Evolutionary conservation across 345 rosid genomes (phyloP), one percentile per base, ranked within the genome.

Genomic region (Lepidium sativum): DNA sequence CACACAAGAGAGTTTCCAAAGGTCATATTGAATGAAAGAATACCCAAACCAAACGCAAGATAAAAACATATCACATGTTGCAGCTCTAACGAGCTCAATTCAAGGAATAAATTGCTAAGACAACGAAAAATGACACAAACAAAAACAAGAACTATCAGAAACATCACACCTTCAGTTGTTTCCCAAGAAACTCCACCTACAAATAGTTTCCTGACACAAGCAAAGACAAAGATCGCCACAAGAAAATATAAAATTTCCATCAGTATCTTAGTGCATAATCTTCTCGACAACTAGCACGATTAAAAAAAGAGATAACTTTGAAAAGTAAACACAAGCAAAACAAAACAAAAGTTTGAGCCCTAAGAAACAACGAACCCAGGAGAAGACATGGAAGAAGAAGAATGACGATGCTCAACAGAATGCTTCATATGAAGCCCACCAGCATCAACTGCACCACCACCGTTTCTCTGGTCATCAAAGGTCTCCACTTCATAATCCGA

Each of bases 171-270:
- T 64, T 70, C 67, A 12, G 86, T 81, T 23, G 91, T 83, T 33
- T 79, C 85, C 74, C 83, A 81, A n/a, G 91, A 75, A 69, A 85
- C 76, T 64, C 87, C 87, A 17, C 91, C 91, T 4, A 85, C 83
- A 37, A 85, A 85, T 35, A 85, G 84, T 63, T 85, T 85, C 74
- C 87, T 85, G 70, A 59, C 58, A 67, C 74, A 56, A 39, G 9
- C 34, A 56, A 38, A 20, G 32, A 37, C 32, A 54, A 54, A 37
- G 12, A 5, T n/a, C 18, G 20, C 12, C 45, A 21, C 14, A 69
- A n/a, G 25, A 56, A 61, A n/a, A 27, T 4, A 25, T 1, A 27
- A 49, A 56, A 31, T 8, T 27, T n/a, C n/a, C n/a, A n/a, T n/a
- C n/a, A n/a, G n/a, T n/a, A n/a, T n/a, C n/a, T n/a, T n/a, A 50